Conservation (phyloP, 441 rosid genomes). For the Pelargonium fulgidum region DNA sequence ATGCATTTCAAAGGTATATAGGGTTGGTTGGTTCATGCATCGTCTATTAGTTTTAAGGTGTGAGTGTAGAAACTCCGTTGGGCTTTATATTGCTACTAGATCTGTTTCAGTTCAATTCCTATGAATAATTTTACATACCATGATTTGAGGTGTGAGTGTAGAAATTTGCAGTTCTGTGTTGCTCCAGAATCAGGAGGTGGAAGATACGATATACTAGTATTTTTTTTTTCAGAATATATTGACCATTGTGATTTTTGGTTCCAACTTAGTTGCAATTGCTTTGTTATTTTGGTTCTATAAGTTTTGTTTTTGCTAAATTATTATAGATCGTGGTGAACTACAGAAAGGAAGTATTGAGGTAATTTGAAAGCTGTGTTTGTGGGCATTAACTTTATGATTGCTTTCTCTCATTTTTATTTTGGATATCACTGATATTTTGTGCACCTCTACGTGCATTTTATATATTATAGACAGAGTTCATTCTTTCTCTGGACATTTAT, state of each 20-base stretch:
- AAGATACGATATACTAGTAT: no score
- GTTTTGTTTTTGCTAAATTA: not conserved
- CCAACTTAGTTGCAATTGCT: not conserved
- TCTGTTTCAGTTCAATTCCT: no score
- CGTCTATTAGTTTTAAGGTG: no score
- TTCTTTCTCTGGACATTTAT: not conserved
- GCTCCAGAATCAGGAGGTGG: no score
- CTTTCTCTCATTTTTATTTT: not conserved
- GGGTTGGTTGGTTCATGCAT: no score
- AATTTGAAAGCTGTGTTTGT: conserved; percentile 26
- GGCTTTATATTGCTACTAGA: no score
- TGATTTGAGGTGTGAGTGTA: no score
- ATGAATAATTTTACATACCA: no score
- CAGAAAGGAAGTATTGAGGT: conserved; percentile 57
- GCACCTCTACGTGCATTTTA: not conserved
- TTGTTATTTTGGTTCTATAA: not conserved
- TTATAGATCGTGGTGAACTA: not conserved
- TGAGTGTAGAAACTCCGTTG: no score
- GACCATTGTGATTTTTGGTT: not conserved
- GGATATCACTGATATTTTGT: not conserved
- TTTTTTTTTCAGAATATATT: not conserved
- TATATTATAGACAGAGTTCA: not conserved
- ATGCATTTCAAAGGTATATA: no score
- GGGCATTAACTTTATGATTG: conserved; percentile 45
- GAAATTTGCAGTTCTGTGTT: no score